Evolutionary conservation across 345 rosid genomes (phyloP).

Genomic region (Eucalyptus tenuipes): DNA sequence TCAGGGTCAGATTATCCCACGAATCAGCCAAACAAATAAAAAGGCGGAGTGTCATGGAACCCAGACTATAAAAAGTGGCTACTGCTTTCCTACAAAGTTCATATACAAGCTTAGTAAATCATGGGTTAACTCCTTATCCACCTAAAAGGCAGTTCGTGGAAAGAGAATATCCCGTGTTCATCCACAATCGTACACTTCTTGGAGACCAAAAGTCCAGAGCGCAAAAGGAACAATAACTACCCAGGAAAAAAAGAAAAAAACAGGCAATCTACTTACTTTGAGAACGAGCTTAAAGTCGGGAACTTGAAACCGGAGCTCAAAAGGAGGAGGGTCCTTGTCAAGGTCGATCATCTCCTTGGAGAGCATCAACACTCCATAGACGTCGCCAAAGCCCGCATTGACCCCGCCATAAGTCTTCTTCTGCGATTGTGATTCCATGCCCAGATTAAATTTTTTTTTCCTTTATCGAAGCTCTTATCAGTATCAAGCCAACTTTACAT

Average conservation of each 20-base stretch:
- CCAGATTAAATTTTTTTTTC: not conserved
- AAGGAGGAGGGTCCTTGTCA: conserved; percentile 36
- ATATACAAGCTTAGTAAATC: not conserved
- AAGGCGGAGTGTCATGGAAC: not conserved
- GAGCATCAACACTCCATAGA: conserved; percentile 30
- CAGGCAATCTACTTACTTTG: conserved; percentile 14
- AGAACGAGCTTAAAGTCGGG: conserved; percentile 47
- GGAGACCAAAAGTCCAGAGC: not conserved
- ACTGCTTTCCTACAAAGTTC: not conserved
- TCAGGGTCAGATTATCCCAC: not conserved
- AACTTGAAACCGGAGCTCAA: conserved; percentile 44
- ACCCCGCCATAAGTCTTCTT: conserved; percentile 18
- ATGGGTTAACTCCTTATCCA: not conserved
- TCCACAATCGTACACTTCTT: not conserved
- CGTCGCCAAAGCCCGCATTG: conserved; percentile 36
- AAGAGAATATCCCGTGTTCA: not conserved
- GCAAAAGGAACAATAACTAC: not conserved
- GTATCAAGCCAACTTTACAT: not conserved
- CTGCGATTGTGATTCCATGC: conserved; percentile 39
- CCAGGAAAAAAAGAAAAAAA: not conserved
- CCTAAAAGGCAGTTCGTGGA: not conserved
- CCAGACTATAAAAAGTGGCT: not conserved
- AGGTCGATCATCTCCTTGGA: conserved; percentile 44
- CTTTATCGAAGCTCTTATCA: not conserved
- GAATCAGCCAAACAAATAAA: not conserved